A percentile compares a stretch with the other conserved stretches of the same genome.
These are phyloP conservation scores for Leucosporidium yakuticum DNA, from an alignment of 768 basidiomycete species.

Conservation along the genomic window DNA sequence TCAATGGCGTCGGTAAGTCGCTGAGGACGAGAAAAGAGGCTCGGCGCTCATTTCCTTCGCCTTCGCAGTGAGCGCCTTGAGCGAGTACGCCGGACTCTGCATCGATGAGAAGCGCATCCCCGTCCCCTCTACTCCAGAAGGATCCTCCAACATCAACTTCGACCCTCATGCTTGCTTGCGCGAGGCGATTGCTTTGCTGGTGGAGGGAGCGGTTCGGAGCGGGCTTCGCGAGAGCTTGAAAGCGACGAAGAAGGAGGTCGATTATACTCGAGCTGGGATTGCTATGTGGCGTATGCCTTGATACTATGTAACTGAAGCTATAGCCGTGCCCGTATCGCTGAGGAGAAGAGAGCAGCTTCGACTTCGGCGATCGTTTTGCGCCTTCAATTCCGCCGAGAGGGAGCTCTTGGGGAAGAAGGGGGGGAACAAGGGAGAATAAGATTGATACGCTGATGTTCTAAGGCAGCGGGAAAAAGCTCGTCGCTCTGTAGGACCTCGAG, in stretches of 20 bases:
- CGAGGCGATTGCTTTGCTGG: not conserved
- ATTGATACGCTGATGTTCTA: too few relatives aligned
- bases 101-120: not conserved
- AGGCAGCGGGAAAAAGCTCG: too few relatives aligned
- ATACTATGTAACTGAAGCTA: not conserved
- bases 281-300: slow-evolving; percentile 63
- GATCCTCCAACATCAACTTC: not conserved
- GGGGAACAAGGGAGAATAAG: too few relatives aligned
- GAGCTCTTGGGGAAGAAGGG: too few relatives aligned
- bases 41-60: not conserved
- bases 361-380: too few relatives aligned
- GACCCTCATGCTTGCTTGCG: not conserved
- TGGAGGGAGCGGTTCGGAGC: not conserved
- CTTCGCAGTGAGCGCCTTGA: not conserved
- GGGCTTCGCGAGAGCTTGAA: slow-evolving; percentile 44
- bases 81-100: not conserved
- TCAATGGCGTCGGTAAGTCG: not conserved
- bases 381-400: too few relatives aligned
- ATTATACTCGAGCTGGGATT: slow-evolving; percentile 57
- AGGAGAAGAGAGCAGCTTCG: too few relatives aligned
- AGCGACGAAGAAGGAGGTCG: slow-evolving; percentile 55
- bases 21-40: not conserved
- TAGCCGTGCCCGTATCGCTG: too few relatives aligned
- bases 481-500: too few relatives aligned
- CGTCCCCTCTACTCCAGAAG: too few relatives aligned